A percentile compares a stretch with the other conserved stretches of the same genome.
phyloP scores from a whole-genome alignment of 495 filamentous ascomycete genomes.

The Penicillium diatomitis region DNA sequence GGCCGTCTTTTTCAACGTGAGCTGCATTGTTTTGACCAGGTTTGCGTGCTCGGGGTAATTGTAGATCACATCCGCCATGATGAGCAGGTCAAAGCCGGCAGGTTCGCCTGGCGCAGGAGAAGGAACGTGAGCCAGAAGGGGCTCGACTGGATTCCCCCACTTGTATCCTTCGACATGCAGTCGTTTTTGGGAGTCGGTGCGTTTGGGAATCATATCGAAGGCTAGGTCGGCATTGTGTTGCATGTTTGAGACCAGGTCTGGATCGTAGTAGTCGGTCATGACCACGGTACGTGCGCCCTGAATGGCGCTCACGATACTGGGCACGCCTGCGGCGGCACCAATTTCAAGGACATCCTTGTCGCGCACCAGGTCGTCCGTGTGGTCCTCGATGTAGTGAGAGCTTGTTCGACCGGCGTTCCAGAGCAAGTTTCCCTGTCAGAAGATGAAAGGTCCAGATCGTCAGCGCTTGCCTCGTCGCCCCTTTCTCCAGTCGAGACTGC shows the following conservation, averaged over 20 bases:
- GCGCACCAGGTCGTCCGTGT: constrained; percentile 44
- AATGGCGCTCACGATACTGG: constrained; percentile 66
- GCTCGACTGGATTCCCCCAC: constrained; percentile 58
- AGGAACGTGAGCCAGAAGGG: constrained; percentile 43
- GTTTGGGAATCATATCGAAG: constrained; percentile 14
- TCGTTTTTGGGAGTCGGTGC: constrained; percentile 10
- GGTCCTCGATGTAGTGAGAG: constrained; percentile 64
- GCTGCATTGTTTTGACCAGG: constrained; percentile 58
- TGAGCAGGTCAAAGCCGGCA: constrained; percentile 62
- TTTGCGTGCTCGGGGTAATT: constrained; percentile 76
- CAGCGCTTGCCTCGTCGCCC: neutral
- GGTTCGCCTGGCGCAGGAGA: constrained; percentile 6
- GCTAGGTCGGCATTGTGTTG: constrained; percentile 55
- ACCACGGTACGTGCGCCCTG: constrained; percentile 62
- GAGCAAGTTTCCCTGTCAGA: constrained; percentile 63
- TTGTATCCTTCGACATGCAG: constrained; percentile 59
- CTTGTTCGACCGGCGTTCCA: constrained; percentile 81
- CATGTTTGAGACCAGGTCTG: constrained; percentile 69
- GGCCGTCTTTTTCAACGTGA: constrained; percentile 46
- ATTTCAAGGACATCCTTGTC: constrained; percentile 72
- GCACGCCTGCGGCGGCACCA: constrained; percentile 80
- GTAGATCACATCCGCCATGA: constrained; percentile 84
- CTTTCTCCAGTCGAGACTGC: too few species aligned
- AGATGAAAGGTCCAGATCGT: neutral
- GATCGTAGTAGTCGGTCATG: constrained; percentile 83